phyloP scores from a whole-genome alignment of 805 yeast species.

The Wickerhamiella lipophila region DNA sequence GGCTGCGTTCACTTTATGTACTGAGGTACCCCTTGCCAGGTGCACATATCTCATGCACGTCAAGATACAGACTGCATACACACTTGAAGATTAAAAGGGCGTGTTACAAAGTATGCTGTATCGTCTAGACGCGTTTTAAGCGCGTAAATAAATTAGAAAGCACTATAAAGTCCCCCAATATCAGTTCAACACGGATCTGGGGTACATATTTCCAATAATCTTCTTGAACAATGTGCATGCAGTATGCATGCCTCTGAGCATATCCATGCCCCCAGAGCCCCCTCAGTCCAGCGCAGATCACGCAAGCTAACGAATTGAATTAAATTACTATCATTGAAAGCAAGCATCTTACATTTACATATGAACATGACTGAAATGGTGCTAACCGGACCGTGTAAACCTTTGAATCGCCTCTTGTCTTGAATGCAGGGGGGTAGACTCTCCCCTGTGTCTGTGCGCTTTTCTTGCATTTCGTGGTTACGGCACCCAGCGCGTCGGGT shows the following conservation, averaged over 20 bases:
- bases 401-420: background rate
- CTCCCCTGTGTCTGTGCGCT: background rate
- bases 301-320: background rate
- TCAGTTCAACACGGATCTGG: too few species aligned
- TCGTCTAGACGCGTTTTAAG: background rate
- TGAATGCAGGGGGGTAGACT: background rate
- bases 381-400: too few species aligned
- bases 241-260: background rate
- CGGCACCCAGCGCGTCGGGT: background rate
- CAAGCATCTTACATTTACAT: too few species aligned
- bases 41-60: constrained; percentile 6
- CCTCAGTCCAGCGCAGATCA: background rate
- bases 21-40: background rate
- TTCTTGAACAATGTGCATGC: background rate
- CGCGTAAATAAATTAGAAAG: background rate
- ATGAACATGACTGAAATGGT: too few species aligned
- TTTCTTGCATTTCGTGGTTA: background rate
- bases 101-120: background rate
- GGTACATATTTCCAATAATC: background rate
- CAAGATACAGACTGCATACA: background rate
- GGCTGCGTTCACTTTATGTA: background rate
- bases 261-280: background rate
- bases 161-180: too few species aligned
- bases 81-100: background rate
- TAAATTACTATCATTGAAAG: too few species aligned